Evolutionary conservation across 2,329 filamentous ascomycete genomes (phyloP), one percentile per base, ranked within the genome.

Genomic region (Zymoseptoria ardabiliae): DNA sequence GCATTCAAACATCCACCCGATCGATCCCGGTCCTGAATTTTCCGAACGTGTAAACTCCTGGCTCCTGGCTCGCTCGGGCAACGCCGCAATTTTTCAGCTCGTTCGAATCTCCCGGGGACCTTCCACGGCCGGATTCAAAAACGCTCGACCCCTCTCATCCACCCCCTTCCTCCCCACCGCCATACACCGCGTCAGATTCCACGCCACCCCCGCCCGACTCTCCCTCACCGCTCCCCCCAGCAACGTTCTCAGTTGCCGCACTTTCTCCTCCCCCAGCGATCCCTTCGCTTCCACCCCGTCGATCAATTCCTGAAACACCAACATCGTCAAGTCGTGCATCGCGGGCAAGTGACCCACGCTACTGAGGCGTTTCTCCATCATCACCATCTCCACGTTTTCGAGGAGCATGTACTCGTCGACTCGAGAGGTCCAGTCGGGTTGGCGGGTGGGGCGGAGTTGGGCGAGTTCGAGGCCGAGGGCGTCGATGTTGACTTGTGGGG

Each of bases 131-230:
- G 11, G 30, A 2, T 25, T 53, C 30, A 59, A 22, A 50, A 65
- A 65, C 8, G 59, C 58, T 25, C 59, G 30, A 20, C 28, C 45
- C 25, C 59, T 53, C 25, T 59, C 59, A 55, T 57, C 58, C 2
- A 58, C 6, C 4, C 50, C 54, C 41, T 65, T 65, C 54, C 61
- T 58, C 2, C 62, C 63, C 17, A 65, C 51, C 2, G 62, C 60
- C 63, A 65, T 65, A 50, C 63, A 65, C 52, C 63, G 54, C 11
- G 63, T 65, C 54, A 65, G 48, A 45, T 65, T 65, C 63, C 62
- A 65, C 6, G 62, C 63, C n/a, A 62, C 63, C 7, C 63, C 63
- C 21, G 45, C 54, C 49, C 63, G 55, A 21, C 63, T 65, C 23
- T 65, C 63, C 50, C 62, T 54, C 23, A 59, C 64, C 7, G 63